phyloP scores from a whole-genome alignment of 192 early-diverging fungal genomes.

The Linnemannia zychae region DNA sequence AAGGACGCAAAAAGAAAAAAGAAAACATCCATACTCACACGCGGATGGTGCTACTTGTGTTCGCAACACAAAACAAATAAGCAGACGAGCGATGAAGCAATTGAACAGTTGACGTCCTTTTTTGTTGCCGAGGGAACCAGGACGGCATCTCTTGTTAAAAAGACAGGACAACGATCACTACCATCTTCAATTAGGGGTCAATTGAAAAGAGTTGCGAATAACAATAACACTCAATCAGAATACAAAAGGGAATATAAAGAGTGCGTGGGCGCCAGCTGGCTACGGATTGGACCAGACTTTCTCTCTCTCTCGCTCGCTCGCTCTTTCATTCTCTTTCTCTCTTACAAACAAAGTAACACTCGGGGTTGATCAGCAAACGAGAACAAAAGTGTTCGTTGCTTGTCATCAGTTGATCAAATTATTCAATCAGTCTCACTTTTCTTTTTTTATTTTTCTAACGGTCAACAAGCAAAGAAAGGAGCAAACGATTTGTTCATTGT shows the following conservation, averaged over 20 bases:
- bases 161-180: too few relatives aligned
- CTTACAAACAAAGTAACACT: background rate
- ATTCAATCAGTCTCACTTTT: background rate
- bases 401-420: background rate
- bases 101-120: too few relatives aligned
- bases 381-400: background rate
- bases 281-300: background rate
- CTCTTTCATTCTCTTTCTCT: background rate
- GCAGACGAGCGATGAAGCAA: too few relatives aligned
- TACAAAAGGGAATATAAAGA: background rate
- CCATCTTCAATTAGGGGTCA: background rate
- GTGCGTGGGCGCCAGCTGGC: slow-evolving; percentile 3
- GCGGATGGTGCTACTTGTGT: too few relatives aligned
- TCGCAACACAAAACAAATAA: too few relatives aligned
- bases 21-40: background rate
- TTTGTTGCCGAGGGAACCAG: too few relatives aligned
- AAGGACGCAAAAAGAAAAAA: background rate
- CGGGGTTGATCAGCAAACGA: background rate
- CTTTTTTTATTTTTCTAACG: background rate
- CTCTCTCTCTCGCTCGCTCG: background rate
- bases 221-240: background rate
- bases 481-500: too few relatives aligned
- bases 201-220: background rate
- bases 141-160: too few relatives aligned
- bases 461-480: background rate